These are phyloP conservation scores for Rhizopus delemar DNA, from an alignment of 371 early-diverging fungal genomes.

Conservation along the genomic window DNA sequence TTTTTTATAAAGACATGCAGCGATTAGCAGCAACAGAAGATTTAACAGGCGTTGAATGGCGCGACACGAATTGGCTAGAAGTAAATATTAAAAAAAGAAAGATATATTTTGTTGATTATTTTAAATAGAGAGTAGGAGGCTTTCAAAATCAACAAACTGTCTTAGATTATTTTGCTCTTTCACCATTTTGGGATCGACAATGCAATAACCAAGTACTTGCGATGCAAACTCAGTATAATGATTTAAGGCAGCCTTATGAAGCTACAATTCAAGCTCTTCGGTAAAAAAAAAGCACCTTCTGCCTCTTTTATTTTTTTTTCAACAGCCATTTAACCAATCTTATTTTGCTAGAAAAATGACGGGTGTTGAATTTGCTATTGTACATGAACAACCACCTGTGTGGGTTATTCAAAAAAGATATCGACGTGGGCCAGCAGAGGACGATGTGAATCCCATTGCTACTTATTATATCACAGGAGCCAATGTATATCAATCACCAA, in stretches of 20 bases:
- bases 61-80: constrained; percentile 53
- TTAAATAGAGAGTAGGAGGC: constrained; percentile 61
- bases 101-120: not conserved
- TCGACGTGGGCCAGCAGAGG: constrained; percentile 57
- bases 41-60: constrained; percentile 52
- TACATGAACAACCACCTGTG: constrained; percentile 76
- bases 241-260: constrained; percentile 63
- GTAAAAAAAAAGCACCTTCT: constrained; percentile 31
- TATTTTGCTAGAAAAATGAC: constrained; percentile 61
- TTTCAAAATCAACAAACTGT: constrained; percentile 80
- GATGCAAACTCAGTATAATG: constrained; percentile 98
- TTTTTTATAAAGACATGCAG: constrained; percentile 18
- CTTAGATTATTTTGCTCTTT: constrained; percentile 92
- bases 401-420: constrained; percentile 86
- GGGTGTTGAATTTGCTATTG: constrained; percentile 85
- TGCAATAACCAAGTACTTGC: constrained; percentile 94
- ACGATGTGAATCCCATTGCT: constrained; percentile 69
- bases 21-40: constrained; percentile 42
- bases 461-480: constrained; percentile 89
- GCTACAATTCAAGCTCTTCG: constrained; percentile 59
- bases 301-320: not conserved
- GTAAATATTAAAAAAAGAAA: constrained; percentile 16
- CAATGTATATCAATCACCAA: constrained; percentile 92
- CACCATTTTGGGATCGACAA: constrained; percentile 96
- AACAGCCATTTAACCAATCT: not conserved